Conservation (phyloP, 345 rosid species). For the Aquilaria malaccensis region DNA sequence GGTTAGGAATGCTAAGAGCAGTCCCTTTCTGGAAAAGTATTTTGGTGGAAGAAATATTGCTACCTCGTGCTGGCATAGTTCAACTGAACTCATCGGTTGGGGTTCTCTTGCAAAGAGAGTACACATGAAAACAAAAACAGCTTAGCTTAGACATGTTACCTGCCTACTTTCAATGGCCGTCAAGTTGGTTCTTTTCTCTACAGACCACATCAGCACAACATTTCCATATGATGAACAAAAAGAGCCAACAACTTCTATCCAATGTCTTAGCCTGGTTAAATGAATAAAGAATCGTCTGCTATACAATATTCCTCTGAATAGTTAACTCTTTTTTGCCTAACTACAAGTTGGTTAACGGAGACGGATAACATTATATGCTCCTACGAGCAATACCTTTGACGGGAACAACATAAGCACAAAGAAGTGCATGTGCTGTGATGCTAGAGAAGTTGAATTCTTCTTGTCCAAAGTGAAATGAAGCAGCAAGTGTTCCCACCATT, state of each 20-base stretch:
- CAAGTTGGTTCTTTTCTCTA: too few relatives aligned
- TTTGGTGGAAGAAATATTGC: too few relatives aligned
- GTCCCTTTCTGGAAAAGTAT: too few relatives aligned
- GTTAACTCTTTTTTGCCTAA: not conserved
- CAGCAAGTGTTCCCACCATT: slow-evolving; percentile 25
- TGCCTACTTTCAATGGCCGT: too few relatives aligned
- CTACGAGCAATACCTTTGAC: slow-evolving; percentile 33
- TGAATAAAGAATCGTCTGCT: slow-evolving; percentile 42
- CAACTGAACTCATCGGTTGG: too few relatives aligned
- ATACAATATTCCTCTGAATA: slow-evolving; percentile 4
- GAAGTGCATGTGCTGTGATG: slow-evolving; percentile 52
- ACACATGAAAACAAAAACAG: too few relatives aligned
- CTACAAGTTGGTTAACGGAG: not conserved
- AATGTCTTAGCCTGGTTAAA: slow-evolving; percentile 12
- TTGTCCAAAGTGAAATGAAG: slow-evolving; percentile 12
- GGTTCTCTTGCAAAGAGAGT: too few relatives aligned
- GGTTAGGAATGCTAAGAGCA: too few relatives aligned
- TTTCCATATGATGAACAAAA: not conserved
- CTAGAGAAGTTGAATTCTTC: slow-evolving; percentile 33
- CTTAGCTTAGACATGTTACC: too few relatives aligned
- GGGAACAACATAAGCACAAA: slow-evolving; percentile 39
- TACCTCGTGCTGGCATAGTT: too few relatives aligned
- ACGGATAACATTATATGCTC: slow-evolving; percentile 23
- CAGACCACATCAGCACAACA: too few relatives aligned
- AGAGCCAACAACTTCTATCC: slow-evolving; percentile 1